A percentile compares a stretch with the other conserved stretches of the same genome.
Conservation (phyloP, 2,329 filamentous ascomycete genomes). For the Zalaria obscura region DNA sequence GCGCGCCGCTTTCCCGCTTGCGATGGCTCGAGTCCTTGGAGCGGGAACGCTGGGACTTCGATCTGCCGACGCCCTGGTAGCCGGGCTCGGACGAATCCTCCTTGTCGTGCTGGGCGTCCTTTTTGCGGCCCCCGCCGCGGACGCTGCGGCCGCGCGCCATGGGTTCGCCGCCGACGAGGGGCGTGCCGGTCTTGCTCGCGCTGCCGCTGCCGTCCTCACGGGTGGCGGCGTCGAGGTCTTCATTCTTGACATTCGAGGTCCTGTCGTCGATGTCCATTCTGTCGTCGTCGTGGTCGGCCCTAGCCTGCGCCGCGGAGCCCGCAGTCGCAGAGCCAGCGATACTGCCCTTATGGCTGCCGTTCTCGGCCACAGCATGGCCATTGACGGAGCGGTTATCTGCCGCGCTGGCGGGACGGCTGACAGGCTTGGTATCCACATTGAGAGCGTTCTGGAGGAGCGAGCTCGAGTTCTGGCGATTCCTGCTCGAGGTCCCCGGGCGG, state of each 20-base stretch:
- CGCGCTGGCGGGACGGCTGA: constrained; percentile 16
- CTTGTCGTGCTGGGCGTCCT: constrained; percentile 11
- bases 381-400: constrained; percentile 12
- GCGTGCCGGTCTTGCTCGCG: constrained; percentile 33
- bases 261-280: constrained; percentile 5
- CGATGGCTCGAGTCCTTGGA: constrained; percentile 3
- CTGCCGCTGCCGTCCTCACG: constrained; percentile 18
- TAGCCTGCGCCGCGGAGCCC: no score
- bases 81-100: constrained; percentile 1
- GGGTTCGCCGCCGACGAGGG: constrained; percentile 28
- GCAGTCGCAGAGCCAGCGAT: constrained; percentile 5
- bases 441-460: constrained; percentile 21
- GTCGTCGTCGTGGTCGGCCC: constrained; percentile 1
- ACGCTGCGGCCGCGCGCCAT: constrained; percentile 28
- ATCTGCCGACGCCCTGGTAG: constrained; percentile 3
- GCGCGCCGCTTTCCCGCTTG: constrained; percentile 17
- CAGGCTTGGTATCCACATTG: constrained; percentile 33
- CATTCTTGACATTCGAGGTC: constrained; percentile 5
- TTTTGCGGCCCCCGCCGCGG: constrained; percentile 12
- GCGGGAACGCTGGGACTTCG: constrained; percentile 14
- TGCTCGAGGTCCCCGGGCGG: constrained; percentile 49
- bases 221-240: neutral
- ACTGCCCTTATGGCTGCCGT: constrained; percentile 7
- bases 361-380: constrained; percentile 7
- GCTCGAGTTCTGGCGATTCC: constrained; percentile 62